phyloP scores from a whole-genome alignment of 257 asterid species.

The Solanum peruvianum region DNA sequence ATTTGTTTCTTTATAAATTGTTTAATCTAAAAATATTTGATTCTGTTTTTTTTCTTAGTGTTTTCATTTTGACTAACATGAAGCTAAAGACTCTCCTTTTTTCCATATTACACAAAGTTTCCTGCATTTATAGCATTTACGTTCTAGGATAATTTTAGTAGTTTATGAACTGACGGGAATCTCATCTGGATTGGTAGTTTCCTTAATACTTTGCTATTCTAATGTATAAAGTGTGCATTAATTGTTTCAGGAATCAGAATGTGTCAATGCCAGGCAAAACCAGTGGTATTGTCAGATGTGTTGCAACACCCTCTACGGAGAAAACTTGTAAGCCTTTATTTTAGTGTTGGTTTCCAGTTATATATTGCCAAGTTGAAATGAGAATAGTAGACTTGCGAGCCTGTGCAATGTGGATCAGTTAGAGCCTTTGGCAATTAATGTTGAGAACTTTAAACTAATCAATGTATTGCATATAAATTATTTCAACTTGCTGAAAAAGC shows the following conservation, averaged over 20 bases:
- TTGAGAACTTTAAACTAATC: background rate
- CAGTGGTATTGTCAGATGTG: constrained; percentile 40
- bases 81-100: background rate
- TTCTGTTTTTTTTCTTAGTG: background rate
- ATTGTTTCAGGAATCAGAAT: constrained; percentile 33
- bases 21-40: background rate
- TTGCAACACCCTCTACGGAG: constrained; percentile 52
- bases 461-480: background rate
- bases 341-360: background rate
- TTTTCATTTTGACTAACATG: background rate
- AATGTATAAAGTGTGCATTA: background rate
- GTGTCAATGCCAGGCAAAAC: constrained; percentile 32
- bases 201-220: background rate
- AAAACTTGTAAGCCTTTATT: constrained; percentile 31
- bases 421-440: background rate
- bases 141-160: background rate
- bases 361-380: background rate
- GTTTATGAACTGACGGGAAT: background rate
- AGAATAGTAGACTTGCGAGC: background rate
- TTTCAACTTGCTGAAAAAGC: background rate
- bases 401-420: background rate
- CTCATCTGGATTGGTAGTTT: background rate
- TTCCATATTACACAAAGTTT: background rate
- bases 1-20: background rate
- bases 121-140: background rate